phyloP scores from a whole-genome alignment of 2,329 filamentous ascomycete species.

The Ascochyta koolunga region DNA sequence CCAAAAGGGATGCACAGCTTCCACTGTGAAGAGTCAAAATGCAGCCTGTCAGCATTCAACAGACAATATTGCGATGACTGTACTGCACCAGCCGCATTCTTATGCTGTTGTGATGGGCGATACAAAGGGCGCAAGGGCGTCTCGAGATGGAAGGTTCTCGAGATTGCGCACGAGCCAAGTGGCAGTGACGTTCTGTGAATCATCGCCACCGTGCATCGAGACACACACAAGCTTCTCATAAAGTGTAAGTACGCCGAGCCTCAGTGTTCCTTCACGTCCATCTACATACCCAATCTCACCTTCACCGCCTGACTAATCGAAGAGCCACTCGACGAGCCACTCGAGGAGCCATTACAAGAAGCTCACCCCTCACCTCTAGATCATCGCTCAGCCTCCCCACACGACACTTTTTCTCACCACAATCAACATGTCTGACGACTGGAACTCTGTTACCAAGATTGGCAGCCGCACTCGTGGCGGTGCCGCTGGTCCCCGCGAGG shows the following conservation, averaged over 20 bases:
- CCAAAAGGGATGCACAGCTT: not conserved
- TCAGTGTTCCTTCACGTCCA: not conserved
- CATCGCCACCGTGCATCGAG: slow-evolving; percentile 16
- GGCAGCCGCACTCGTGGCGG: slow-evolving; percentile 80
- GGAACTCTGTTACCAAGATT: slow-evolving; percentile 91
- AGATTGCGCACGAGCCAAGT: slow-evolving; percentile 12
- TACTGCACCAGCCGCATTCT: slow-evolving; percentile 8
- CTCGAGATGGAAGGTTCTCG: slow-evolving; percentile 17
- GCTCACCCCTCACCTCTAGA: slow-evolving; percentile 20
- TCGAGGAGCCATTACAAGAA: slow-evolving; percentile 11
- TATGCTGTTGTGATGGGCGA: slow-evolving; percentile 5
- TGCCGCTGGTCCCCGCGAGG: slow-evolving; percentile 74
- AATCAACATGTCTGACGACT: slow-evolving; percentile 73
- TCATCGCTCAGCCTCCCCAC: slow-evolving; percentile 15
- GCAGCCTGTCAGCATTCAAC: not conserved
- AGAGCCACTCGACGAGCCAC: too few relatives aligned
- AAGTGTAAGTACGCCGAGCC: slow-evolving; percentile 13
- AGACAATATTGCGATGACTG: too few relatives aligned
- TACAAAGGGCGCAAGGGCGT: slow-evolving; percentile 26
- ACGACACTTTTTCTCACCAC: slow-evolving; percentile 5
- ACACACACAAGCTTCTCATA: slow-evolving; percentile 10
- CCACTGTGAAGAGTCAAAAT: too few relatives aligned
- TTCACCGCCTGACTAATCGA: slow-evolving; percentile 16
- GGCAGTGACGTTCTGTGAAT: slow-evolving; percentile 19
- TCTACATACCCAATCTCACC: slow-evolving; percentile 5